Base-by-base conservation (phyloP, 2,329 filamentous ascomycete species). In the Cercospora sp. region DNA sequence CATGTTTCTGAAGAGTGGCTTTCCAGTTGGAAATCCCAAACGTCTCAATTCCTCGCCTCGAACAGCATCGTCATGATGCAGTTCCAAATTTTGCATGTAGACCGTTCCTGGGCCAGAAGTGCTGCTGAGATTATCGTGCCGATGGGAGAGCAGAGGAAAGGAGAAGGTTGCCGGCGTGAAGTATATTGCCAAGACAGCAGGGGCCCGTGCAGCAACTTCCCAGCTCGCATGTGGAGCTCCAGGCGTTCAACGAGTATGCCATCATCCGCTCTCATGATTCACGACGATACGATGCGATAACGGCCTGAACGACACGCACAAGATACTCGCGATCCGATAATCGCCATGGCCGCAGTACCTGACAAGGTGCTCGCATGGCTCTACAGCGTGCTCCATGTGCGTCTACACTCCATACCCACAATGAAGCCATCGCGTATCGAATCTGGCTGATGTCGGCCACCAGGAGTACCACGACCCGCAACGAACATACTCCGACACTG, bases 391-490 rank as follows among this genome's bases (percentile, higher is more conserved):
- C 82, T 98, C 67, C 75, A 76, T 61, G 76, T 77, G 67, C 92
- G 90, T 70, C 23, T 28, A 60, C 39, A 63, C 36, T 39, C 42
- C 45, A 51, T 13, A 3, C 16, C 9, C 10, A 13, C 8, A 26
- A 53, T 67, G 26, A 59, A 20, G 26, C n/a, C 59, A 23, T 23
- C 13, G 42, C 26, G n/a, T 42, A n/a, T 57, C 33, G 59, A 77
- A 68, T 77, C 79, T 72, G 77, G 42, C 61, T 63, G 61, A 63
- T 55, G 28, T 31, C 48, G 51, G 45, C 31, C 45, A 51, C 60
- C 79, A 98, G 92, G 93, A 96, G 86, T 98, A 99, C 79, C 89
- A 89, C 79, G 92, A 98, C 82, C 90, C 96, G 67, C 96, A 94
- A 77, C 90, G 93, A 69, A 93, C 94, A 64, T 98, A 98, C 82